Conservation (phyloP, 345 rosid genomes). For the Lumnitzera littorea region DNA sequence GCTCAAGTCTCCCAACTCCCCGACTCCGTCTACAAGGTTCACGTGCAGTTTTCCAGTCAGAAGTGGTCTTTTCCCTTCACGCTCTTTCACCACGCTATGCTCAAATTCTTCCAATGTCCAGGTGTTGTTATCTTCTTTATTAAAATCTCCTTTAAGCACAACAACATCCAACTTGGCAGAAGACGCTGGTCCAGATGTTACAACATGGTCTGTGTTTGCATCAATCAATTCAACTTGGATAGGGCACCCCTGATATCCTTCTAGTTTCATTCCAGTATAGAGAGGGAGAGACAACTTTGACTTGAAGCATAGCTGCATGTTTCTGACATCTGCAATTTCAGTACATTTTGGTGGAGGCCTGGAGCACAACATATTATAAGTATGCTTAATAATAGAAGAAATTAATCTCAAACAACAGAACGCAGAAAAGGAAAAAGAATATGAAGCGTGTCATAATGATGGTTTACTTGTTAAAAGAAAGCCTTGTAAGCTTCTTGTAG, state of each 20-base stretch:
- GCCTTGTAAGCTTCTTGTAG: no score
- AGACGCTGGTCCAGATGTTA: constrained; percentile 28
- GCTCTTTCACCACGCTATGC: constrained; percentile 25
- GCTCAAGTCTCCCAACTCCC: constrained; percentile 26
- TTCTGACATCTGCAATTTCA: constrained; percentile 22
- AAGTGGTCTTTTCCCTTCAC: constrained; percentile 33
- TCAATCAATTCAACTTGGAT: constrained; percentile 25
- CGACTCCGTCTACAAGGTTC: constrained; percentile 27
- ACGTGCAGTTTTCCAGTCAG: constrained; percentile 35
- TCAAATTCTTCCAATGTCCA: constrained; percentile 30
- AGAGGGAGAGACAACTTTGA: constrained; percentile 23
- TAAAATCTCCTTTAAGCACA: constrained; percentile 40
- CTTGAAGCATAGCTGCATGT: constrained; percentile 26
- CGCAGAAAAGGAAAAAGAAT: no score
- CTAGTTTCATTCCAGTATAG: constrained; percentile 28
- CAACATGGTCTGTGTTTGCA: constrained; percentile 18
- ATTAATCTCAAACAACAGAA: no score
- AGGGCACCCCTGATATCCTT: constrained; percentile 22
- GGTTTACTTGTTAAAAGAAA: no score
- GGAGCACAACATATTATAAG: neutral
- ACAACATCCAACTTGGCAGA: constrained; percentile 21
- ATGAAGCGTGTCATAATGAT: no score
- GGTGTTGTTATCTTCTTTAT: constrained; percentile 19
- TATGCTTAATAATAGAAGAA: no score
- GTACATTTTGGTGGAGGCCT: constrained; percentile 22